A percentile compares a stretch with the other conserved stretches of the same genome.
Evolutionary conservation across 2,329 filamentous ascomycete genomes (phyloP).

Genomic region (Pseudofabraea citricarpa): DNA sequence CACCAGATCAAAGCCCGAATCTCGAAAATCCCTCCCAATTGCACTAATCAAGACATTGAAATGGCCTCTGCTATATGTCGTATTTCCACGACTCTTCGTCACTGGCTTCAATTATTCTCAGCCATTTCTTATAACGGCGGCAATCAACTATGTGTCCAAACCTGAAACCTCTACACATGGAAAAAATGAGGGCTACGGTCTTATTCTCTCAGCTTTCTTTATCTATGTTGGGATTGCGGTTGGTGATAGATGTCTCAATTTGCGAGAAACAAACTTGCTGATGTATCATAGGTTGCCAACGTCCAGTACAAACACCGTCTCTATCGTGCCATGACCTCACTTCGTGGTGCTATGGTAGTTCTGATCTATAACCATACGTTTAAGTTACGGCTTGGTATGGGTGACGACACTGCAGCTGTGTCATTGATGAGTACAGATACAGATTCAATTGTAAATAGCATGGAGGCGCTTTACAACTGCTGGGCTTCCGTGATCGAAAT

Average conservation of each 20-base stretch:
- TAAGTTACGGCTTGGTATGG: constrained; percentile 7
- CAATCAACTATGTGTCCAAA: neutral
- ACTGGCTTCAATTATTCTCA: constrained; percentile 6
- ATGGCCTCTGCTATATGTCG: neutral
- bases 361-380: constrained; percentile 43
- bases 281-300: too few species aligned
- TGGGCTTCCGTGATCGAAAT: constrained; percentile 41
- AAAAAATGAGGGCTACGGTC: constrained; percentile 2
- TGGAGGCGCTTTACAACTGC: constrained; percentile 37
- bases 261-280: too few species aligned
- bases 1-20: too few species aligned
- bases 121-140: neutral
- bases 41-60: too few species aligned
- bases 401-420: constrained; percentile 32
- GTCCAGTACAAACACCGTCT: constrained; percentile 28
- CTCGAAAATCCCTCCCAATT: too few species aligned
- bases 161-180: neutral
- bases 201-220: constrained; percentile 3
- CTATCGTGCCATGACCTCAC: constrained; percentile 37
- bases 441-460: constrained; percentile 36
- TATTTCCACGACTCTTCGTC: constrained; percentile 1
- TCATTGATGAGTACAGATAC: constrained; percentile 42
- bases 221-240: constrained; percentile 6
- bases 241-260: too few species aligned
- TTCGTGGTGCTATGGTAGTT: constrained; percentile 35